Evolutionary conservation across 2,329 filamentous ascomycete genomes (phyloP), one percentile per base, ranked within the genome.

Genomic region (Cordyceps farinosa): DNA sequence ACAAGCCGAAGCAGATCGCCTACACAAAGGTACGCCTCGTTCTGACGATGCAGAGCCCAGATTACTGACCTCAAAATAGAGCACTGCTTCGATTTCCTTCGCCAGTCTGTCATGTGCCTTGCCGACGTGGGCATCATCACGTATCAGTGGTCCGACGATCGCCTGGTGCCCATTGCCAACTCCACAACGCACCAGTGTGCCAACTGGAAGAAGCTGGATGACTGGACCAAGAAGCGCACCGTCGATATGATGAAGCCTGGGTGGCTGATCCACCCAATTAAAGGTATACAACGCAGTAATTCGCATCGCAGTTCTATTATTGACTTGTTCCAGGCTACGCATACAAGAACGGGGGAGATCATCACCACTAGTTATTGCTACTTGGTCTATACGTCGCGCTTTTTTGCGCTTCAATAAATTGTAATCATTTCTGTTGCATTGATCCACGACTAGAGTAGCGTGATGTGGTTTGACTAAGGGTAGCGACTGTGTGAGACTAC

Each of bases 181-280:
- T 63, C 64, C 5, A 63, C 53, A n/a, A 54, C 53, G 30, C 64
- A 65, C 47, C 60, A 65, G 40, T 65, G 64, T 34, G 64, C 60
- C 44, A 63, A 65, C 54, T 65, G 59, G 60, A 36, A 63, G 36
- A 63, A 63, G 27, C n/a, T 65, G 42, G 54, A 65, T 27, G 45
- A 48, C 7, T 65, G 64, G 64, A 60, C 64, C 8, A 55, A 30
- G 42, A 38, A 57, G 50, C 44, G 64, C 10, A 65, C 45, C 5
- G 54, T 65, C 15, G 61, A 65, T 27, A 56, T 64, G 53, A 51
- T 61, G 56, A 62, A 65, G 55, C 61, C 64, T 0, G 53, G 61
- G 45, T 58, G 53, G 52, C 38, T 65, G 36, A 38, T 62, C 13
- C 45, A 50, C 17, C 52, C 58, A 3, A 29, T 30, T 6, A 45